Conservation (phyloP, 2,329 filamentous ascomycete genomes). For the Bimuria novae-zelandiae region DNA sequence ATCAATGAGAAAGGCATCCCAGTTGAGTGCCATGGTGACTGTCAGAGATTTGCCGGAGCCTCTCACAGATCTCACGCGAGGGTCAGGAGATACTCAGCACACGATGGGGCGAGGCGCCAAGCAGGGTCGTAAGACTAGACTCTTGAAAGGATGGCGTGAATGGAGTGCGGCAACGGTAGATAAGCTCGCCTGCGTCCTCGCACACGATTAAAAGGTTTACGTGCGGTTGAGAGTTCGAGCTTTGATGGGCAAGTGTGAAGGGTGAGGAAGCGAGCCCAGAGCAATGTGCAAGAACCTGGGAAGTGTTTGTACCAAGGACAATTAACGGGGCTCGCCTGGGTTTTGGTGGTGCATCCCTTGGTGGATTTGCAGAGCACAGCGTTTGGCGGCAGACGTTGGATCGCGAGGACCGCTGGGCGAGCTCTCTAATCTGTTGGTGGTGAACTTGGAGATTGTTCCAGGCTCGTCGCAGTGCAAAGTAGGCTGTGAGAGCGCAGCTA, state of each 20-base stretch:
- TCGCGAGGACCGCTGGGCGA: neutral
- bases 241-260: neutral
- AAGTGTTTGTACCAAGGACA: slow-evolving; percentile 1
- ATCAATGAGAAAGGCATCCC: slow-evolving; percentile 45
- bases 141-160: slow-evolving; percentile 17
- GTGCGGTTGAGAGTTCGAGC: neutral
- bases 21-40: slow-evolving; percentile 46
- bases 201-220: neutral
- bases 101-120: slow-evolving; percentile 22
- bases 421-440: too few relatives aligned
- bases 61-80: slow-evolving; percentile 40
- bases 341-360: slow-evolving; percentile 25
- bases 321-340: slow-evolving; percentile 16
- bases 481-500: neutral
- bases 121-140: slow-evolving; percentile 30
- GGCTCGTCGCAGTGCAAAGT: slow-evolving; percentile 15
- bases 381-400: slow-evolving; percentile 19
- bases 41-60: slow-evolving; percentile 32
- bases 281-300: slow-evolving; percentile 10
- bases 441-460: neutral
- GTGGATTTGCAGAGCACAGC: slow-evolving; percentile 14
- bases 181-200: slow-evolving; percentile 27
- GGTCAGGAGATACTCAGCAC: slow-evolving; percentile 42
- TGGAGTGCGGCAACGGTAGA: slow-evolving; percentile 21
- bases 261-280: slow-evolving; percentile 5